Evolutionary conservation across 352 stramenopile species (phyloP), one percentile per base, ranked within the genome.

Genomic region (Pythium aquatile): DNA sequence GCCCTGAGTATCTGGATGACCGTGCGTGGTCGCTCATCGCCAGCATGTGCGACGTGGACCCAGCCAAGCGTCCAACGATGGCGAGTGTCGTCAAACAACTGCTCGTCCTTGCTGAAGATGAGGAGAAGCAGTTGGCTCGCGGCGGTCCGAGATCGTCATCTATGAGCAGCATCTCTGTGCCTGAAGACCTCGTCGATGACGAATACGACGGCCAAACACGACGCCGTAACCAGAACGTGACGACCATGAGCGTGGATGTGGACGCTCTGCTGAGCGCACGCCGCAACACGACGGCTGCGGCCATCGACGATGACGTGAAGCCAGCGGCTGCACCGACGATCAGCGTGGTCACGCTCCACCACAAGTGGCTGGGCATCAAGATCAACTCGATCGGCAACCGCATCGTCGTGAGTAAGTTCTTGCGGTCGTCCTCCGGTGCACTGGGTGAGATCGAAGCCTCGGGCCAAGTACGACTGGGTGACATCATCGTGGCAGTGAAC

Each of bases 321-420:
- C 10, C 51, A 1, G 24, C 48, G 33, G 40, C 39, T 7, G 26
- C 64, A 26, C 51, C 58, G 24, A 37, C 37, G 11, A 67, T 76
- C 46, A 71, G 70, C 42, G 71, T 70, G 9, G 73, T 91, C 8
- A 77, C 78, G 46, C 72, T 91, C 32, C 72, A 80, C 17, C 81
- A 88, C 56, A 85, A 89, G 53, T 91, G 80, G 83, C 69, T 91
- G 17, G 80, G 83, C 26, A 72, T 91, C 39, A 90, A 90, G 71
- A 90, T 91, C 61, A 90, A 88, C 61, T 87, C 79, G 52, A 83
- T 91, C 53, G 83, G 83, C 20, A 81, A 81, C 40, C 77, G 79
- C 29, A 77, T 91, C 47, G 74, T 90, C 37, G 74, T 91, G 53
- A 91, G 83, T 71, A 89, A 88, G 49, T 91, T 91, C 32, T 42